phyloP scores from a whole-genome alignment of 208 protist genomes.

The Crithidia acanthocephali region DNA sequence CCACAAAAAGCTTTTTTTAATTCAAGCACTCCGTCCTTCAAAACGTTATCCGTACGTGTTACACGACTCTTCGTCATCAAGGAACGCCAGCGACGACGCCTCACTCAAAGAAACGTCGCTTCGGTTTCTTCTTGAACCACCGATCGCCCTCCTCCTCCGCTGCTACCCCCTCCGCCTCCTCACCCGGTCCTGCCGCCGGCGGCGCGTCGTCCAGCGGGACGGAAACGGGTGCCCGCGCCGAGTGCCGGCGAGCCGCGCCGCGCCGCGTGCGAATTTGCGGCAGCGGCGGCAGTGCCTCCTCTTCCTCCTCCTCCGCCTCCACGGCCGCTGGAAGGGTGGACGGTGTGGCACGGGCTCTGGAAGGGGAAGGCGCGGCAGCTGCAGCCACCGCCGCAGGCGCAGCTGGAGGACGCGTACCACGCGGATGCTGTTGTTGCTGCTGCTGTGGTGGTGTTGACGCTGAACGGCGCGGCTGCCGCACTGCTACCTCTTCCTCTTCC shows the following conservation, averaged over 20 bases:
- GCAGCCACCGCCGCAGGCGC: neutral
- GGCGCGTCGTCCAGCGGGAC: neutral
- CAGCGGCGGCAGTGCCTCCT: neutral
- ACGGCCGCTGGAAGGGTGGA: neutral
- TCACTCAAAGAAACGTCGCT: conserved; percentile 48
- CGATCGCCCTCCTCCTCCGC: conserved; percentile 17
- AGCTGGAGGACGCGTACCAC: neutral
- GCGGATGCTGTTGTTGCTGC: neutral
- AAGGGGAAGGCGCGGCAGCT: neutral
- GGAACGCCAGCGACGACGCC: neutral
- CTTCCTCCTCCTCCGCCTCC: conserved; percentile 11
- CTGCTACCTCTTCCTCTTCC: neutral
- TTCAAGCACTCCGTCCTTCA: no score
- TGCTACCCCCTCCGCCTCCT: neutral
- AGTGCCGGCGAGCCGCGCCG: conserved; percentile 24
- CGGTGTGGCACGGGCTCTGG: neutral
- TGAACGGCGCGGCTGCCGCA: no score
- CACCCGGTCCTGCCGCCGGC: neutral
- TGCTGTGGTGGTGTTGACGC: neutral
- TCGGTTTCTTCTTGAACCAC: conserved; percentile 48
- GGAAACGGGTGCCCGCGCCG: neutral
- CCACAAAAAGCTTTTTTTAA: no score
- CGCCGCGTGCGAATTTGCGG: conserved; percentile 26
- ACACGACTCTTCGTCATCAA: no score
- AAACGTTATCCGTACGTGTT: no score